Evolutionary conservation across 306 rosid species (phyloP).

Genomic region (Sphenostylis stenocarpa): DNA sequence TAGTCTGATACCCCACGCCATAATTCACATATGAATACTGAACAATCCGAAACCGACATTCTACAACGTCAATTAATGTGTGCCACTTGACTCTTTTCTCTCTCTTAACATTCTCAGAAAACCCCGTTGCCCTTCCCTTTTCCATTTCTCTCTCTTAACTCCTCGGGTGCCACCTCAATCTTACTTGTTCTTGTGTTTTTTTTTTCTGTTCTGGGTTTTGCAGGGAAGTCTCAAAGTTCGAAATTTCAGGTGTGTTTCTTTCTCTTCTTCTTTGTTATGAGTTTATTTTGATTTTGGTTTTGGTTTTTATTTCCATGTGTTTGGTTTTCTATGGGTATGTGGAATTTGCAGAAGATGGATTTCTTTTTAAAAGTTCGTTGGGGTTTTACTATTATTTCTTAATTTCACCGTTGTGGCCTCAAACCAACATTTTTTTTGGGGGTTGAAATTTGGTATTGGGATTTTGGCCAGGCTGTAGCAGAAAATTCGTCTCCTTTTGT

Average conservation of each 20-base stretch:
- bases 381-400: neutral
- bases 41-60: conserved; percentile 17
- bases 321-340: neutral
- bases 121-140: neutral
- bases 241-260: conserved; percentile 30
- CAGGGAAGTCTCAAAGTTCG: neutral
- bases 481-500: neutral
- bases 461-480: neutral
- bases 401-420: neutral
- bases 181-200: neutral
- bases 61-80: neutral
- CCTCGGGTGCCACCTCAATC: neutral
- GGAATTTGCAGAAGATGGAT: neutral
- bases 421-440: neutral
- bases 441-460: neutral
- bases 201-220: neutral
- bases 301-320: neutral
- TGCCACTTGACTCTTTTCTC: neutral
- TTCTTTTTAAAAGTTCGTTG: neutral
- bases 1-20: neutral
- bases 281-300: neutral
- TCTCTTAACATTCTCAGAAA: neutral
- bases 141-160: neutral
- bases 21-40: neutral
- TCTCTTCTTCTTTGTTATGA: neutral